Evolutionary conservation across 371 early-diverging fungal genomes (phyloP).

Genomic region (Mucor indicus): DNA sequence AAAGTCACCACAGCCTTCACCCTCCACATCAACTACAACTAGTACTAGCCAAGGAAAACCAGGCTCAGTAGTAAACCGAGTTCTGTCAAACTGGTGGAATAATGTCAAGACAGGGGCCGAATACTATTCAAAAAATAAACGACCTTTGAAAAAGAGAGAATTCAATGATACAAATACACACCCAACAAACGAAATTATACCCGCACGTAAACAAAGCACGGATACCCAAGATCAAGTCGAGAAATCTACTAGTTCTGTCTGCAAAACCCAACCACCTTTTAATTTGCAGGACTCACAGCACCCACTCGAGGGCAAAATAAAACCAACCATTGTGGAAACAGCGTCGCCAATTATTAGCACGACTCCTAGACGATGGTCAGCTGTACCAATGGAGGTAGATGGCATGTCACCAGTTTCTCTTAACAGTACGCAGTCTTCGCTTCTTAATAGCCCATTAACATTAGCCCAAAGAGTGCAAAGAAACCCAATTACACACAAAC

Average conservation of each 20-base stretch:
- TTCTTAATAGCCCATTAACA: constrained; percentile 2
- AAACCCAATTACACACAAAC: constrained; percentile 26
- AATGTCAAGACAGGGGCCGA: constrained; percentile 25
- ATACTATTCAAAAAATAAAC: constrained; percentile 13
- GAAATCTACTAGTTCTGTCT: too few relatives aligned
- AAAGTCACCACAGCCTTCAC: neutral
- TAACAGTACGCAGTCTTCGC: constrained; percentile 3
- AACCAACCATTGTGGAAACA: neutral
- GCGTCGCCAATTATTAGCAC: neutral
- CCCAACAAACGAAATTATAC: neutral
- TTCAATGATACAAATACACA: neutral
- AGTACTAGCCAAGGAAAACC: neutral
- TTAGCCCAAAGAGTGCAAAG: neutral
- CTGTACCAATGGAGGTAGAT: constrained; percentile 1
- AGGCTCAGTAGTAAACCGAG: constrained; percentile 10
- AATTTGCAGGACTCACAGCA: constrained; percentile 20
- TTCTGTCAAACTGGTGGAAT: constrained; percentile 25
- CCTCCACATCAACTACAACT: neutral
- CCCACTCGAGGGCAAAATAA: constrained; percentile 4
- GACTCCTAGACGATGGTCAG: constrained; percentile 1
- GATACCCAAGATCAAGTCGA: too few relatives aligned
- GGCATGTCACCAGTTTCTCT: constrained; percentile 13
- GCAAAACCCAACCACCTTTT: too few relatives aligned
- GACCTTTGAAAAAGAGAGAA: neutral
- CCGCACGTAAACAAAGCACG: neutral